Base-by-base conservation (phyloP, 2,329 filamentous ascomycete species). In the Ceratocystis cubensis region DNA sequence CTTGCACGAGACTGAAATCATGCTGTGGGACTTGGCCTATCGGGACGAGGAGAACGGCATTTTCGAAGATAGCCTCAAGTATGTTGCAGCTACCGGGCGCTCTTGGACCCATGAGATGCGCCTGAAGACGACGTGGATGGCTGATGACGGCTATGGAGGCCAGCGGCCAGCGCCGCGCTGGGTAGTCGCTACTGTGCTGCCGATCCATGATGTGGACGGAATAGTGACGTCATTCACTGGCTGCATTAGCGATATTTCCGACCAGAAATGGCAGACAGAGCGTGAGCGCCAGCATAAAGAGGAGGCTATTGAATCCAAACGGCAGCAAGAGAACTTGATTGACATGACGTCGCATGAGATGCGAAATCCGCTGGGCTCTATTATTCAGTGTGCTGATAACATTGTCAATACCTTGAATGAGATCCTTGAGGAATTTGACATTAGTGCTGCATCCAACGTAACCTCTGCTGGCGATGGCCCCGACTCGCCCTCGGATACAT, bases 281-380 rank as follows among this genome's bases (percentile, higher is more conserved):
- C 76, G 76, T 63, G 81, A 81, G 70, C 79, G 76, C 64, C 73
- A 76, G 70, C 77, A 76, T 63, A 82, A 79, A 72, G 80, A 81
- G 56, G 81, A 84, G 66, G 82, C 82, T 1, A 79, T 84, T 30
- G 81, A 84, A 71, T 80, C 81, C 37, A 83, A 82, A 71, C 77
- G 86, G 4, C 87, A 89, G 72, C 89, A 93, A 72, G 88, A 92
- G 71, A 88, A 88, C 69, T 91, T 91, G 71, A 89, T 92, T 71
- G 88, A 91, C 73, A 89, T 90, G 78, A 83, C 82, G 1, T 84
- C 83, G 15, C 86, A 89, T 72, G 86, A 88, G 72, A 86, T 89
- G 82, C 81, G 87, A 30, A 91, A 91, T 70, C 88, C 88, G 0
- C 76, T 91, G 30, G 86, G 82, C 56, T 88, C 87, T 0, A 90